Evolutionary conservation across 2,329 filamentous ascomycete genomes (phyloP), one percentile per base, ranked within the genome.

Genomic region (Exophiala sp.): DNA sequence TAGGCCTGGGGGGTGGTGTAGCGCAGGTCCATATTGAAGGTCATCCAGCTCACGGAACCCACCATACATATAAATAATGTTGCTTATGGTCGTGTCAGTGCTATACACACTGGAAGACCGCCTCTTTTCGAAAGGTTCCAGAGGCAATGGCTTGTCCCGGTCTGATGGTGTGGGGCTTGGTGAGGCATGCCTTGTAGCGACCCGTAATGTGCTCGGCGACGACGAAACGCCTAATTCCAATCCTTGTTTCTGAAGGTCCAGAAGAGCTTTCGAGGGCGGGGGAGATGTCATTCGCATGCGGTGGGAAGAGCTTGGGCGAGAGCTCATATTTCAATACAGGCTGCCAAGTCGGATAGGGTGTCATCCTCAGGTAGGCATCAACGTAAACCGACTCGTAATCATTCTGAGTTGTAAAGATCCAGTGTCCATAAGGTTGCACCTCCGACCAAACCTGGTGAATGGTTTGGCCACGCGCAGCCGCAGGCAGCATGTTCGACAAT

Each of bases 61-160:
- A 24, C 50, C 50, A 38, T 61, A 61, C 46, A 61, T 50, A 23
- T 41, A 46, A 18, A 61, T 53, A 10, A 61, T 61, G 19, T 59
- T 55, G 23, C 50, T 55, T 38, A 60, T 57, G 3, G 57, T 59
- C 4, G 55, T 59, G 30, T 56, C 57, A 9, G 51, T 52, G 43
- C 58, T 61, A 42, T 54, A 53, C 22, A 56, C 53, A 40, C 53
- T 61, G 3, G 57, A 61, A 3, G 48, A 47, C 34, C 53, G 52
- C 18, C 53, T 55, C 41, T 44, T 44, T 14, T 58, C 53, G 14
- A 27, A 50, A 14, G 56, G 57, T 22, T 56, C 55, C 4, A 53
- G 47, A 24, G 58, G 55, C 16, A 58, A 29, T 10, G 57, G 53
- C 29, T 57, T 57, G 29, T 59, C 55, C 18, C 50, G 42, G 24